Conservation (phyloP, 495 filamentous ascomycete genomes). For the Margaritispora aquatica region DNA sequence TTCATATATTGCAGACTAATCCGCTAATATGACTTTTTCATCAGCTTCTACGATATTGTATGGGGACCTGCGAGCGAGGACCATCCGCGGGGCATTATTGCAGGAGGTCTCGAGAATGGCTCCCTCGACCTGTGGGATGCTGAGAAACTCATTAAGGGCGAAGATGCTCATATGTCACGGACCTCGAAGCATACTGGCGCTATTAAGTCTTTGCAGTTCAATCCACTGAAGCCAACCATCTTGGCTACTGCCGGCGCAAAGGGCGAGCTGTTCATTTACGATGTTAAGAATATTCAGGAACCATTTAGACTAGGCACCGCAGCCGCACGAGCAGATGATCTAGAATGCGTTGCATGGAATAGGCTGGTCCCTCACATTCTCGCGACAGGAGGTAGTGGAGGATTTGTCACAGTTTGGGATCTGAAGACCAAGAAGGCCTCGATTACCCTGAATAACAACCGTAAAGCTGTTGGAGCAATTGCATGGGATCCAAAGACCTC, state of each 20-base stretch:
- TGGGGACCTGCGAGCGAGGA: slow-evolving; percentile 79
- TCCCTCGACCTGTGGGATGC: slow-evolving; percentile 95
- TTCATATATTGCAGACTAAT: not conserved
- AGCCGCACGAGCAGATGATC: slow-evolving; percentile 84
- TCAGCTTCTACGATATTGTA: slow-evolving; percentile 92
- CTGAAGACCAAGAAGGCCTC: slow-evolving; percentile 95
- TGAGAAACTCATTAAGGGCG: slow-evolving; percentile 69
- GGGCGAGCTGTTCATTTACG: slow-evolving; percentile 94
- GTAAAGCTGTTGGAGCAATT: slow-evolving; percentile 91
- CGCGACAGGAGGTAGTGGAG: slow-evolving; percentile 87
- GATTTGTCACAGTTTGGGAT: slow-evolving; percentile 98
- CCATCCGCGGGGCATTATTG: slow-evolving; percentile 77
- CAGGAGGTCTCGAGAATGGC: slow-evolving; percentile 92
- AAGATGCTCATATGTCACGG: slow-evolving; percentile 74
- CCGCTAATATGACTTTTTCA: slow-evolving; percentile 1
- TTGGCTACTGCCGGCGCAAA: slow-evolving; percentile 90
- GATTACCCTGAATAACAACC: slow-evolving; percentile 88
- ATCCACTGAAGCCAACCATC: slow-evolving; percentile 86
- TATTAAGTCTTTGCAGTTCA: slow-evolving; percentile 96
- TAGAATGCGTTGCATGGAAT: slow-evolving; percentile 97
- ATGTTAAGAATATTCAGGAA: slow-evolving; percentile 80
- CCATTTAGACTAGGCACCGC: slow-evolving; percentile 84
- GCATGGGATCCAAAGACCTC: slow-evolving; percentile 95
- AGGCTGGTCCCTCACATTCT: slow-evolving; percentile 95
- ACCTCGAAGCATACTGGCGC: slow-evolving; percentile 90